Percentiles rank a stretch among this genome's conserved stretches.
These are phyloP conservation scores for Fusarium vanettenii DNA, from an alignment of 2,329 filamentous ascomycete genomes.

Conservation along the genomic window DNA sequence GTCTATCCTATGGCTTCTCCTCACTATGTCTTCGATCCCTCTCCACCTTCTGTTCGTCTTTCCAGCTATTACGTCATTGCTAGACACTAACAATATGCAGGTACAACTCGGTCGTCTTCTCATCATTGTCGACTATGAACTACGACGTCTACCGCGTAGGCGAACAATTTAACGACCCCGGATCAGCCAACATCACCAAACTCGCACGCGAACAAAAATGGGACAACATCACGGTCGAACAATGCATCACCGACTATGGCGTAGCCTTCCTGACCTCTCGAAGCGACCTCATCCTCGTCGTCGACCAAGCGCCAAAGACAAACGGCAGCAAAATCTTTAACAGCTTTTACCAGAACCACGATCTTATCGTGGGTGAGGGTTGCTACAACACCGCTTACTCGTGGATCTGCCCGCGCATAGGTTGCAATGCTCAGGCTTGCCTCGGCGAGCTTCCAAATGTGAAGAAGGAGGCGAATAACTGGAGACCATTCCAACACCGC, in stretches of 20 bases:
- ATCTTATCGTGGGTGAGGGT: not conserved
- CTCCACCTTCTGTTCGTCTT: conserved; percentile 15
- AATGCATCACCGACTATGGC: conserved; percentile 16
- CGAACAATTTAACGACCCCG: not conserved
- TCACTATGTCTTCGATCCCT: conserved; percentile 5
- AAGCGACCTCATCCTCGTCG: conserved; percentile 3
- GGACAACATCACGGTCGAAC: conserved; percentile 1
- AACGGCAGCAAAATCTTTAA: not conserved
- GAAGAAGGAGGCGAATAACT: not conserved
- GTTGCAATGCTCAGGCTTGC: not conserved
- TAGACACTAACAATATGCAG: not conserved
- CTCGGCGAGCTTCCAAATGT: not conserved
- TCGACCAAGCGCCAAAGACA: not conserved
- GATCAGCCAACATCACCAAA: not conserved
- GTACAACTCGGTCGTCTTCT: conserved; percentile 22
- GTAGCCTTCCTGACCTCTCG: conserved; percentile 9
- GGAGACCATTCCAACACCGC: not conserved
- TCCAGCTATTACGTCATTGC: not conserved
- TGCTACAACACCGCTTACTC: not conserved
- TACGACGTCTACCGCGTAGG: not conserved
- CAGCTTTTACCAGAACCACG: not conserved
- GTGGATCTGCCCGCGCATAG: not conserved
- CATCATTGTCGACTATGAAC: not conserved
- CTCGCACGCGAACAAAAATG: not conserved
- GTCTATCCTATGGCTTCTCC: not conserved